Evolutionary conservation across 2,329 filamentous ascomycete genomes (phyloP), one percentile per base, ranked within the genome.

Genomic region (Botrytis byssoidea): DNA sequence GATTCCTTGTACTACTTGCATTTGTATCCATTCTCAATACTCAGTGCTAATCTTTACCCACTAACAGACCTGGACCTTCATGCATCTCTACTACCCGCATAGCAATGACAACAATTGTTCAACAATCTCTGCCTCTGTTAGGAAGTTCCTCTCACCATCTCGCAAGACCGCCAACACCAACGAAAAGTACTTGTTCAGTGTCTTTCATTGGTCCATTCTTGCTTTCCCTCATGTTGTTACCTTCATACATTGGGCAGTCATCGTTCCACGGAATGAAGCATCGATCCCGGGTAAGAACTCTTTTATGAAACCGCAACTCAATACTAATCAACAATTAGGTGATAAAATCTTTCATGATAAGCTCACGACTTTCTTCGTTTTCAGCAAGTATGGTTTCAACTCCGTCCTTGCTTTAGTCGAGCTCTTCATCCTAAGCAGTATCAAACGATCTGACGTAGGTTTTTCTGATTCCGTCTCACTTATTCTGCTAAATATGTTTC

Each of bases 31-130:
- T 20, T 57, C 25, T 20, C 29, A n/a, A 71, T 37, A 46, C 9
- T 20, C 32, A 32, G 35, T 35, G 32, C 66, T 57, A 37, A 73
- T 25, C 22, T n/a, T 29, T 37, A n/a, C 5, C 7, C 18, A 25
- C 29, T 29, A n/a, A 37, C 72, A 82, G 81, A 75, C 70, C n/a
- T 81, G 80, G 80, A 80, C 80, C 32, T 78, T 77, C 73, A 80
- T 81, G 78, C 80, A 82, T 65, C 76, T 81, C n/a, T 74, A 80
- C 61, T 80, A 80, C 71, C 79, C 78, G 65, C 77, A 79, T 59
- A 76, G 78, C 51, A 74, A 79, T 29, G 75, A 71, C 40, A 76
- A 71, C 14, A 76, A 77, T 37, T 64, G 63, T 40, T 74, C 57
- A 51, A 70, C 74, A 5, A 6, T 35, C 9, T 69, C 75, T 9